Base-by-base conservation (phyloP, 1,284 basidiomycete genomes). In the Rhodotorula sp. region DNA sequence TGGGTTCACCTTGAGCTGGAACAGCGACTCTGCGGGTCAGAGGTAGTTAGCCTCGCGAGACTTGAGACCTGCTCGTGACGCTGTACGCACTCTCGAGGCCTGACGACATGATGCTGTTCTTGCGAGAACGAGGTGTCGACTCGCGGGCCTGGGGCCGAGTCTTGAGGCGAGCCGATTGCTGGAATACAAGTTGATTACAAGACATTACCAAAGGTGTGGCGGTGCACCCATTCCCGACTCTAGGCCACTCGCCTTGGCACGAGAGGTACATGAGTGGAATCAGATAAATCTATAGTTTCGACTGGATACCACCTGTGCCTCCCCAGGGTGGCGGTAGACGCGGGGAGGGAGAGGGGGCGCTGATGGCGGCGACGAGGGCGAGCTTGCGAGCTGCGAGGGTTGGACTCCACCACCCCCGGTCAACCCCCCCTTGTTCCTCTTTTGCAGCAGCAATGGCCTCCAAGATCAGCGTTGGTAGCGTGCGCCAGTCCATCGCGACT, bases 401-500 rank as follows among this genome's bases (percentile, higher is more conserved):
- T n/a, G 12, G 5, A n/a, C 54, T 55, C n/a, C 54, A 55, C 54
- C 54, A 55, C 48, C 31, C 60, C 26, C 52, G 54, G 52, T 56
- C 62, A 21, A 28, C 54, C 52, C 43, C 54, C 55, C 23, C 49
- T 31, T 21, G n/a, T 18, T 49, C 31, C 56, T 57, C 19, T 19
- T 23, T 43, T 43, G 38, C 38, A 43, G 26, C 54, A 55, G 54
- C 54, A 21, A 45, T 38, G 70, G 61, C 67, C 15, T 71, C 69
- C 62, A 70, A 70, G 63, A 66, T 92, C 91, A 90, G 93, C 93
- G 88, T 88, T 92, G 60, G 67, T 89, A 94, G 93, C 89, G 94
- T 97, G 92, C 94, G 94, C 88, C 89, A 89, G 85, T 92, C 91
- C 81, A 88, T 97, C 56, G 43, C 45, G 47, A 48, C 47, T 31